A percentile compares a stretch with the other conserved stretches of the same genome.
Evolutionary conservation across 352 stramenopile species (phyloP).

Genomic region (Phytophthora tubulina): DNA sequence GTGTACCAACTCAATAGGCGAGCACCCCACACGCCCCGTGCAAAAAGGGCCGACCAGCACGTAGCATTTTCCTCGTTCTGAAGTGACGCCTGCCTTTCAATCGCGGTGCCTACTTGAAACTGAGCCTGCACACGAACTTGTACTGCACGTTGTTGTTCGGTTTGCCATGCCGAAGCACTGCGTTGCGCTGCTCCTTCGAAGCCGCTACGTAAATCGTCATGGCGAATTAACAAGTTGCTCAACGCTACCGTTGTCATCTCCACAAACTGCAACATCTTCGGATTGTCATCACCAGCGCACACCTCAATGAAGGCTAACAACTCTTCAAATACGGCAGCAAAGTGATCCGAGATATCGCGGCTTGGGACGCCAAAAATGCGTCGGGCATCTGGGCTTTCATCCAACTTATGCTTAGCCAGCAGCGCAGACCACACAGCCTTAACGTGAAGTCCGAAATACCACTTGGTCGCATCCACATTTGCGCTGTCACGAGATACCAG

Average conservation of each 20-base stretch:
- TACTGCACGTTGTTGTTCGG: constrained; percentile 52
- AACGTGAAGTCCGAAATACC: constrained; percentile 60
- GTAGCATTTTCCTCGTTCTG: constrained; percentile 1
- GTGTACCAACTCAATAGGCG: constrained; percentile 68
- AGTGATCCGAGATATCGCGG: constrained; percentile 36
- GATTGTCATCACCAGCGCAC: constrained; percentile 10
- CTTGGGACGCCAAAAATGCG: constrained; percentile 42
- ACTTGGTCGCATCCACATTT: constrained; percentile 8
- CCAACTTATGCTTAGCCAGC: constrained; percentile 24
- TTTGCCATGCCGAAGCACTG: constrained; percentile 42
- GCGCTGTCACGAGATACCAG: constrained; percentile 19
- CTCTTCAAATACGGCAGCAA: constrained; percentile 47
- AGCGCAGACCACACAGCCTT: constrained; percentile 60
- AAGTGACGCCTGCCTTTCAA: not conserved
- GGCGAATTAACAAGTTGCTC: constrained; percentile 48
- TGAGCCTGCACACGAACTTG: constrained; percentile 44
- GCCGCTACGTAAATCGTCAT: constrained; percentile 18
- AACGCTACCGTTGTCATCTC: constrained; percentile 50
- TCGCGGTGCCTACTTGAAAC: constrained; percentile 37
- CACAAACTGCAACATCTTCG: constrained; percentile 26
- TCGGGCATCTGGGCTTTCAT: constrained; percentile 11
- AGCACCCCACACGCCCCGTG: constrained; percentile 53
- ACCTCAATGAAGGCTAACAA: constrained; percentile 45
- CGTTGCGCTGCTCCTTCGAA: constrained; percentile 1
- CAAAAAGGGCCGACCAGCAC: constrained; percentile 61